Evolutionary conservation across 495 filamentous ascomycete genomes (phyloP), one percentile per base, ranked within the genome.

Genomic region (Clavariopsis aquatica): DNA sequence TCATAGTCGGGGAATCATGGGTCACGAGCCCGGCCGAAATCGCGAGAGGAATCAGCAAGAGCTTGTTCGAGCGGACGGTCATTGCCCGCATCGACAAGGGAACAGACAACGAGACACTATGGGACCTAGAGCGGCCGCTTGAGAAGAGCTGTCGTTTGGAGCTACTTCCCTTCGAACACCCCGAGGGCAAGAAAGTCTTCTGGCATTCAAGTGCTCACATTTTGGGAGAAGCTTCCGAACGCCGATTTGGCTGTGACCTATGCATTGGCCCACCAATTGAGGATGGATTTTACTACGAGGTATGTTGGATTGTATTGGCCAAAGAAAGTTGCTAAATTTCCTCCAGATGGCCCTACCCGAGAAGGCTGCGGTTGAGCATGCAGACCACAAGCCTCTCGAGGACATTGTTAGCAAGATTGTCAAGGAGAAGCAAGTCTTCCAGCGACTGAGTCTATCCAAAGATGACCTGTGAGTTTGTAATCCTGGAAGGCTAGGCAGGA

Each of bases 401-500:
- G 87, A 76, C 56, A 85, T 89, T 58, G 88, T 88, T 13, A 75
- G 79, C 51, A 85, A 87, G 65, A 88, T 92, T 60, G 91, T 96
- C 71, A 96, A 96, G 81, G 93, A 98, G 76, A 96, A 96, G 77
- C 94, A 98, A 74, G 87, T 86, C 36, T 98, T 98, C 77, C 90
- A 98, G 78, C 85, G 95, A 58, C 80, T 98, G 52, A 86, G 87
- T 63, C 81, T 97, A 57, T 87, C 89, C 43, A 97, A 98, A 76
- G 87, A 92, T 63, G 86, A 97, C 62, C 82, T 98, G 36, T 64
- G 49, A 26, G 61, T 46, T 6, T 13, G 4, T n/a, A 2, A 3
- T 6, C 6, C n/a, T n/a, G 15, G 6, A 43, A 17, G 6, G 38
- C 38, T 8, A 10, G 6, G 5, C 13, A 43, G 4, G 9, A 10